phyloP scores from a whole-genome alignment of 2,329 filamentous ascomycete species.

The Leptographium lundbergii region DNA sequence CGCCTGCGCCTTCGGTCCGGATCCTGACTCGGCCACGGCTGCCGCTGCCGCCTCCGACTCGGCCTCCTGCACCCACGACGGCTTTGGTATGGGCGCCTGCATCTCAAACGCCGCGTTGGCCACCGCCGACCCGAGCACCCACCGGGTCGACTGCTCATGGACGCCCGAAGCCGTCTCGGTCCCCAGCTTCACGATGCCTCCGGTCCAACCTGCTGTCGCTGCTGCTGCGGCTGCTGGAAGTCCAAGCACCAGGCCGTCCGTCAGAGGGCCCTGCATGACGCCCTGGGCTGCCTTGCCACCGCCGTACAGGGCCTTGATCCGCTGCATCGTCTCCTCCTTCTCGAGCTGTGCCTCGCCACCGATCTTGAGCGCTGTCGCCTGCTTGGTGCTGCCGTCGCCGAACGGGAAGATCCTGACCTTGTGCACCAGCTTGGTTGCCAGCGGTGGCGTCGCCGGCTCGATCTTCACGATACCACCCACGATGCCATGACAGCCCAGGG shows the following conservation, averaged over 20 bases:
- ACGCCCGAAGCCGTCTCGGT: background rate
- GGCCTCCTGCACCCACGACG: conserved; percentile 35
- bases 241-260: conserved; percentile 71
- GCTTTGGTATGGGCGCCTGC: conserved; percentile 58
- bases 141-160: conserved; percentile 30
- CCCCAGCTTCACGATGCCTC: conserved; percentile 67
- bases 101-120: conserved; percentile 62
- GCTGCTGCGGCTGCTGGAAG: conserved; percentile 34
- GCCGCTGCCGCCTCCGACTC: conserved; percentile 24
- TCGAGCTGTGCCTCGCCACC: conserved; percentile 76
- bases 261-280: conserved; percentile 71
- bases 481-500: conserved; percentile 57
- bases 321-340: conserved; percentile 61
- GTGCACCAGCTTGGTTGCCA: conserved; percentile 38
- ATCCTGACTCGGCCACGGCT: conserved; percentile 28
- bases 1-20: conserved; percentile 20
- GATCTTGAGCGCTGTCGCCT: conserved; percentile 55
- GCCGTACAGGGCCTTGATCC: conserved; percentile 60
- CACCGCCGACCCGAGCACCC: conserved; percentile 64
- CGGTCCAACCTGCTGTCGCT: conserved; percentile 48
- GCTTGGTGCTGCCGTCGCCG: conserved; percentile 36
- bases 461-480: conserved; percentile 81
- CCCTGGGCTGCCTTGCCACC: conserved; percentile 43
- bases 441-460: conserved; percentile 63
- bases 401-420: conserved; percentile 76